Evolutionary conservation across 768 basidiomycete species (phyloP), one percentile per base, ranked within the genome.

Genomic region (Calocera viscosa): DNA sequence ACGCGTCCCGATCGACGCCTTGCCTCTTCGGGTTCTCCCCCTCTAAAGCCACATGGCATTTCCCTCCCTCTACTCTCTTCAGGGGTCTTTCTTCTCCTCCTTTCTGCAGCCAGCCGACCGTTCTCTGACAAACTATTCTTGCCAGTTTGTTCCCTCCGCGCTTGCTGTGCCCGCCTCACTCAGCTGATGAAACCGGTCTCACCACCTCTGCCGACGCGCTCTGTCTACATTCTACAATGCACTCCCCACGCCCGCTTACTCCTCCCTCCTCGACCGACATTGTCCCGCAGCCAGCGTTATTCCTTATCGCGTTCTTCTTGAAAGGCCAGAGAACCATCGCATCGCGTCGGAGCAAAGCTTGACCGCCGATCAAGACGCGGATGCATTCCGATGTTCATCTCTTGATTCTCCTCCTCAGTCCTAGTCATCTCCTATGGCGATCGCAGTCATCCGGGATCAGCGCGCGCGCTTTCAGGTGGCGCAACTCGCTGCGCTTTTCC

Each of bases 1-100:
- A 60, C 53, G 53, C 53, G 53, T 60, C 22, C 53, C 53, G 53
- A 60, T 60, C 26, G 43, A 3, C 53, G 7, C 53, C 30, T 32
- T 60, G 53, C 53, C 53, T 60, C 53, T 28, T 60, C 53, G 3
- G 53, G 53, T 16, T 22, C 30, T 60, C 53, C 53, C 30, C 53
- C 30, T 16, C 30, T 60, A 16, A 49, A 2, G 30, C 53, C 53
- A 60, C 53, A 60, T 60, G 53, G 53, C 53, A 60, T 16, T 60
- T 49, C 53, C 30, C 14, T 30, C 26, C 16, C 5, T 60, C 53
- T 26, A 2, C 53, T 16, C 22, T 60, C 53, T 22, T 5, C 53
- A 60, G 53, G 53, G 53, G 53, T 60, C 53, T 60, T 60, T 14
- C 35, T 38, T 38, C 53, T 26, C 30, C 53, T 60, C 53, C 53